These are phyloP conservation scores for Xylaria polymorpha DNA, from an alignment of 2,329 filamentous ascomycete genomes.

Conservation along the genomic window DNA sequence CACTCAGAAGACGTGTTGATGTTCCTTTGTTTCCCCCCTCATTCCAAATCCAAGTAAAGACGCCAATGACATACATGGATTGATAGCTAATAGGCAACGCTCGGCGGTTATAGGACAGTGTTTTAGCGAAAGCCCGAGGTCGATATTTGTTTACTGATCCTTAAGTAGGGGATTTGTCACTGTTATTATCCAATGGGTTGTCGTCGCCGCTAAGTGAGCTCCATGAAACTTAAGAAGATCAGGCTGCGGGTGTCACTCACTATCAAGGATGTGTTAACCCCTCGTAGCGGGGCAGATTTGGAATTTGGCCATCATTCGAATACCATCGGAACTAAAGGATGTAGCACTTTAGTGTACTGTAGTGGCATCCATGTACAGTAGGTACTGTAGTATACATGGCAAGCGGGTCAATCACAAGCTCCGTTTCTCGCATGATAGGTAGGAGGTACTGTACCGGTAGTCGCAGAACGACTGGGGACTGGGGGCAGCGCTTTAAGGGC, in stretches of 20 bases:
- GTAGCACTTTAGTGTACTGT: conserved; percentile 32
- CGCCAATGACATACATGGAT: background rate
- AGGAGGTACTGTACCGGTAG: too few species aligned
- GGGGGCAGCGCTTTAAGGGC: conserved; percentile 4
- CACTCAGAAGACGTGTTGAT: conserved; percentile 16
- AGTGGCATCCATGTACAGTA: conserved; percentile 15
- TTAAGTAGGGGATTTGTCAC: conserved; percentile 32
- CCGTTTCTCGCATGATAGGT: conserved; percentile 8
- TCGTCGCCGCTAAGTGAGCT: conserved; percentile 2
- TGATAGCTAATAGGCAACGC: background rate
- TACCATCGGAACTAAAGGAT: conserved; percentile 32
- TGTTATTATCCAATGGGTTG: conserved; percentile 14
- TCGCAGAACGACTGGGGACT: background rate
- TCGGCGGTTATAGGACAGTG: background rate
- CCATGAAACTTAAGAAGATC: conserved; percentile 14
- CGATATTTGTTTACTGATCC: conserved; percentile 6
- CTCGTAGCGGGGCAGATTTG: conserved; percentile 45
- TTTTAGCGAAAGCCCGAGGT: background rate
- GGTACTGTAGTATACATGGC: too few species aligned
- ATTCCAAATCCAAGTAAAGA: conserved; percentile 24
- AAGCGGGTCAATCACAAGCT: conserved; percentile 29
- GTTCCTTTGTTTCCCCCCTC: conserved; percentile 28
- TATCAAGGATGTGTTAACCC: conserved; percentile 29
- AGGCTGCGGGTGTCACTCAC: conserved; percentile 27
- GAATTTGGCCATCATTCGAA: conserved; percentile 39